These are phyloP conservation scores for Spencermartinsiella ligniputridi DNA, from an alignment of 1,139 yeast species.

Conservation along the genomic window DNA sequence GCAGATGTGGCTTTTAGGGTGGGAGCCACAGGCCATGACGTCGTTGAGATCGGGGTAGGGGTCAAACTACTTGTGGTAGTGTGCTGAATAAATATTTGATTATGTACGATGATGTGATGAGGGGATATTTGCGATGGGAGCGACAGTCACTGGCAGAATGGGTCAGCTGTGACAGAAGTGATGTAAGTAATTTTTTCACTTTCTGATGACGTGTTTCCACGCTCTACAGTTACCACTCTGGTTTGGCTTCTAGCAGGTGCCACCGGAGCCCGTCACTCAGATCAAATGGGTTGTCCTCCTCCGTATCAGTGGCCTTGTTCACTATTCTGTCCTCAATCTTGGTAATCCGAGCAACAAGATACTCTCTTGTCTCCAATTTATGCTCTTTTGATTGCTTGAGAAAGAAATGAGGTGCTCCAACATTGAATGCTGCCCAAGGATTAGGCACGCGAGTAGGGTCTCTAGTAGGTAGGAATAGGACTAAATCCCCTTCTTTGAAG, in stretches of 20 bases:
- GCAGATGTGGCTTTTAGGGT: too few relatives aligned
- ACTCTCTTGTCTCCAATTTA: slow-evolving; percentile 47
- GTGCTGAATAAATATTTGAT: too few relatives aligned
- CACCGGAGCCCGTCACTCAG: slow-evolving; percentile 44
- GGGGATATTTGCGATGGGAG: too few relatives aligned
- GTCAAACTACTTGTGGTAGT: too few relatives aligned
- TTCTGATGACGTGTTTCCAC: not conserved
- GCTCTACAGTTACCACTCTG: slow-evolving; percentile 4
- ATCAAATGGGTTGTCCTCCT: slow-evolving; percentile 44
- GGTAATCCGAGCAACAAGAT: slow-evolving; percentile 65
- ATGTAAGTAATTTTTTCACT: not conserved
- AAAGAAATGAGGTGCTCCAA: slow-evolving; percentile 75
- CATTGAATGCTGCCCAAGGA: slow-evolving; percentile 85
- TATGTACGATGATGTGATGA: too few relatives aligned
- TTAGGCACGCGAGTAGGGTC: slow-evolving; percentile 43
- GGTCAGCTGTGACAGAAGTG: too few relatives aligned
- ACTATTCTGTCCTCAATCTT: slow-evolving; percentile 44
- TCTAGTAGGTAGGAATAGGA: slow-evolving; percentile 75
- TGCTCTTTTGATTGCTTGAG: slow-evolving; percentile 40
- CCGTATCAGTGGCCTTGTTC: slow-evolving; percentile 21
- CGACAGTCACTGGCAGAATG: too few relatives aligned
- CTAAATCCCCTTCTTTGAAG: slow-evolving; percentile 69
- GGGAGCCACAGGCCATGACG: too few relatives aligned
- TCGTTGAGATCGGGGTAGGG: too few relatives aligned
- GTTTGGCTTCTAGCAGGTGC: slow-evolving; percentile 28